Evolutionary conservation across 768 basidiomycete genomes (phyloP).

Genomic region (Trametes elegans): DNA sequence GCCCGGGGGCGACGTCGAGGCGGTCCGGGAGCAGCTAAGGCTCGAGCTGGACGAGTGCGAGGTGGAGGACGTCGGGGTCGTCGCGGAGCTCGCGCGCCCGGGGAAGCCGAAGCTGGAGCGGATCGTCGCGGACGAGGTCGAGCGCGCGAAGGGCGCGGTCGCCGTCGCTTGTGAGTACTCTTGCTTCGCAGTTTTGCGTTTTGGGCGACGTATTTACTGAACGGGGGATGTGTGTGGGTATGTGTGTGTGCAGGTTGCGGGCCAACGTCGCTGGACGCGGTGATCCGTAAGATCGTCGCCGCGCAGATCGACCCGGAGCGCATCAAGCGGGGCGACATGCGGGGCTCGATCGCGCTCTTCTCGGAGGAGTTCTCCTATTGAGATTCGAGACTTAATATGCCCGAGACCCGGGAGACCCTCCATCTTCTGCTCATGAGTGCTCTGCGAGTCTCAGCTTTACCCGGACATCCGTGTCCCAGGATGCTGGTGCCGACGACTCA

Average conservation of each 20-base stretch:
- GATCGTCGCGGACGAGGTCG: conserved; percentile 65
- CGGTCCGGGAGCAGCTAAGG: conserved; percentile 29
- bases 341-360: conserved; percentile 57
- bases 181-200: not conserved
- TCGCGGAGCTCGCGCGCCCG: conserved; percentile 61
- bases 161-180: conserved; percentile 65
- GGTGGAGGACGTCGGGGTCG: conserved; percentile 51
- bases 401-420: not conserved
- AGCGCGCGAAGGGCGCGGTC: conserved; percentile 49
- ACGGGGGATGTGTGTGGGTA: not conserved
- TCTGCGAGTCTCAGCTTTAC: too few relatives aligned
- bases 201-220: conserved; percentile 6
- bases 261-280: conserved; percentile 63
- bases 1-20: conserved; percentile 19
- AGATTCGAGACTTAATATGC: too few relatives aligned
- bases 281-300: conserved; percentile 65
- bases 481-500: not conserved
- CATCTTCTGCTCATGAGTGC: too few relatives aligned
- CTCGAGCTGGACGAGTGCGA: conserved; percentile 59
- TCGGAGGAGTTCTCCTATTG: conserved; percentile 69
- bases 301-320: conserved; percentile 55
- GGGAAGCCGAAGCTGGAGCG: conserved; percentile 66
- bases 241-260: conserved; percentile 59
- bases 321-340: conserved; percentile 53
- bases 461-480: not conserved